Base-by-base conservation (phyloP, 306 rosid genomes). In the Calophaca sinica region DNA sequence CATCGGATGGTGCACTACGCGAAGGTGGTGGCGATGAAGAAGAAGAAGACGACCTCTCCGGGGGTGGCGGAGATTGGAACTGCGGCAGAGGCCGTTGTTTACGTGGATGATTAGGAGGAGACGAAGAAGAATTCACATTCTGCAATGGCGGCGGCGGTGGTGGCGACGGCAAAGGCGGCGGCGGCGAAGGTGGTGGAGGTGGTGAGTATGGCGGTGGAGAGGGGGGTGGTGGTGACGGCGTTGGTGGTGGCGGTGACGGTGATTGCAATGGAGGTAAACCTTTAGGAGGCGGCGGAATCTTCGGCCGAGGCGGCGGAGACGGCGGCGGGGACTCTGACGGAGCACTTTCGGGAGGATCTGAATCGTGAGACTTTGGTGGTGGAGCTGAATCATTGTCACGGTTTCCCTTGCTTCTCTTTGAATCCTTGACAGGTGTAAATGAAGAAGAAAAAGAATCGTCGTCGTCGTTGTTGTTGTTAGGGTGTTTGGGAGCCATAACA, bases 71-170 rank as follows among this genome's bases (percentile, higher is more conserved):
- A 2, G 83, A 62, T 15, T 60, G 3, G 3, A 79, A 31, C 6
- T 68, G 67, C 4, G 86, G 66, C 33, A 68, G 44, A 5, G 84
- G 32, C 9, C 85, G 9, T 2, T n/a, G 36, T 72, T 46, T 77
- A 10, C 31, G 35, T 28, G 44, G 26, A 20, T 20, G 26, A 20
- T 20, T 20, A 20, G 63, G 42, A 33, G 61, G 26, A 26, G 57
- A 1, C 4, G 75, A 10, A 48, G 70, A 14, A 46, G 61, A 29
- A 38, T 8, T n/a, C 5, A 0, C 20, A 28, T 38, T 38, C 2
- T 26, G 5, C 2, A 2, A 0, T 1, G 60, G 53, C 1, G 66
- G 36, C 0, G 64, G 29, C 8, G 10, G 58, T 20, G 58, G 69
- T 1, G 51, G 35, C 8, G 51, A 7, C 3, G 67, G 4, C 3